These are phyloP conservation scores for Silene noctiflora DNA, from an alignment of 179 eudicot species.

Conservation along the genomic window DNA sequence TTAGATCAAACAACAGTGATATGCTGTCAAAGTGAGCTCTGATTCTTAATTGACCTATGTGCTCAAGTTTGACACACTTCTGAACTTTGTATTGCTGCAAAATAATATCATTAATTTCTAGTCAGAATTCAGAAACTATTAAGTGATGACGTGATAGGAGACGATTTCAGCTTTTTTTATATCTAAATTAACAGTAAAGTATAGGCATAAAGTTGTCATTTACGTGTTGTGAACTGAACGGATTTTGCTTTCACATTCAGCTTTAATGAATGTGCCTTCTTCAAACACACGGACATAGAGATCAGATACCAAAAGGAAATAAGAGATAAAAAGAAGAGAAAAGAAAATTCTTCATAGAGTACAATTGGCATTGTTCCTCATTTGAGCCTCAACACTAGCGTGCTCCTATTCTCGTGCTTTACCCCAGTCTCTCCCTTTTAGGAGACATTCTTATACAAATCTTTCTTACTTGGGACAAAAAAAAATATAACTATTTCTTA, in stretches of 20 bases:
- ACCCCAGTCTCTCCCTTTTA: neutral
- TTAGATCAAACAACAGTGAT: neutral
- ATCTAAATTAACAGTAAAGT: too few relatives aligned
- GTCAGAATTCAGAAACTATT: neutral
- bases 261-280: neutral
- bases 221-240: neutral
- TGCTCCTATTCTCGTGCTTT: too few relatives aligned
- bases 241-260: neutral
- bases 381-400: too few relatives aligned
- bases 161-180: too few relatives aligned
- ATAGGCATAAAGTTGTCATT: too few relatives aligned
- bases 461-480: conserved; percentile 5
- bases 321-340: too few relatives aligned
- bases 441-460: conserved; percentile 1
- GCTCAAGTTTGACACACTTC: neutral
- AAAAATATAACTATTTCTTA: neutral
- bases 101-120: neutral
- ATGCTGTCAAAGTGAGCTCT: neutral
- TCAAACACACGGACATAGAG: neutral
- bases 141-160: neutral
- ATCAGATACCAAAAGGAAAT: neutral
- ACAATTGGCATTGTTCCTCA: neutral
- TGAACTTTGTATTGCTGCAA: neutral
- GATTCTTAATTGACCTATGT: neutral
- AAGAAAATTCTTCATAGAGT: too few relatives aligned